Evolutionary conservation across 495 filamentous ascomycete species (phyloP), one percentile per base, ranked within the genome.

Genomic region (Lophiotrema nucula): DNA sequence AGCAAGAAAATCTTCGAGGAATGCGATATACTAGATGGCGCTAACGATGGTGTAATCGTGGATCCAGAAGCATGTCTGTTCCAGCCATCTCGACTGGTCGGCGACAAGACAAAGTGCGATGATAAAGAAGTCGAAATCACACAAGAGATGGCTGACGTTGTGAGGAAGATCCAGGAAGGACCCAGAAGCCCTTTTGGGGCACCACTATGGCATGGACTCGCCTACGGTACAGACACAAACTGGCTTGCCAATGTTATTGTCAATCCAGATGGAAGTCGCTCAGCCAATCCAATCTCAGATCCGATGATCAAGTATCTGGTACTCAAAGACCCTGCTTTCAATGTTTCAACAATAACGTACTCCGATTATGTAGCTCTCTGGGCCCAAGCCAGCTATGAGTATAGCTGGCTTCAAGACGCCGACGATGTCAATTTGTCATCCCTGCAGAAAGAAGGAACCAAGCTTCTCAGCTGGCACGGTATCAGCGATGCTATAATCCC

Each of bases 401-500:
- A 62, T 27, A 49, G 37, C 22, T 71, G 69, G 16, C 52, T 77
- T 3, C 62, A 77, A 3, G 60, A 58, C 18, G 72, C 69, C 3
- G 43, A 65, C 28, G 68, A 77, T 33, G 69, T 77, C 0, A 68
- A 81, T 64, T 69, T 81, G 21, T 64, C 65, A 0, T 61, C 47
- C 6, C 77, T 81, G 46, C 56, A 60, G 1, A 35, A 60, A 5
- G 41, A 59, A 3, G 76, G 77, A 0, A 73, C 73, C 12, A 79
- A 78, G 53, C 54, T 81, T 38, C 66, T 81, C 25, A 71, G 66
- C 2, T 78, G 68, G 63, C 77, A 81, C 47, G 78, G 77, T 0
- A 72, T 54, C 35, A 62, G 6, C 15, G 61, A 64, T 35, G 6
- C 11, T 8, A 23, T 72, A 19, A 66, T 76, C 44, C 64, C 68